Evolutionary conservation across 306 rosid species (phyloP).

Genomic region (Pyrus communis): DNA sequence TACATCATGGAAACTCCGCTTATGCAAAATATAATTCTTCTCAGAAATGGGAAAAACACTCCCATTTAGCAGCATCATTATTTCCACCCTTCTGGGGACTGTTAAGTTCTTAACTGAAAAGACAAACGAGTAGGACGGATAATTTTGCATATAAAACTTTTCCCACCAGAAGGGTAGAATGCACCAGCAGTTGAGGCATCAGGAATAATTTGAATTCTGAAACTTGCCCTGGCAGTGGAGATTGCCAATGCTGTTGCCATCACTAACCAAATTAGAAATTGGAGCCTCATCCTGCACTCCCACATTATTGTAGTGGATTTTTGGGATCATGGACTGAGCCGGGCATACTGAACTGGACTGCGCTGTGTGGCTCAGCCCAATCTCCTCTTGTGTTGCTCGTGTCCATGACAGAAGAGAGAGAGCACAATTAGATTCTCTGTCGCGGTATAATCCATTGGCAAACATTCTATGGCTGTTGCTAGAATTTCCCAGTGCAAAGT

Average conservation of each 20-base stretch:
- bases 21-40: too few relatives aligned
- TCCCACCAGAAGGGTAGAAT: conserved; percentile 9
- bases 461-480: conserved; percentile 21
- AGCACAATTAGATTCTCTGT: conserved; percentile 35
- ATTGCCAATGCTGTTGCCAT: conserved; percentile 10
- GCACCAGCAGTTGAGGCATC: conserved; percentile 30
- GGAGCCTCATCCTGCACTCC: conserved; percentile 23
- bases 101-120: too few relatives aligned
- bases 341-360: conserved; percentile 20
- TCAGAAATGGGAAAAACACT: too few relatives aligned
- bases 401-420: conserved; percentile 69
- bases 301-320: conserved; percentile 8
- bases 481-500: conserved; percentile 9
- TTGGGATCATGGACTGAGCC: conserved; percentile 10
- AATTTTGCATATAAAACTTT: neutral
- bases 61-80: too few relatives aligned
- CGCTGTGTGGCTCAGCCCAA: conserved; percentile 24
- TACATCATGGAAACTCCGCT: too few relatives aligned
- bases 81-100: too few relatives aligned
- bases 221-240: conserved; percentile 15
- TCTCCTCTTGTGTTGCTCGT: conserved; percentile 26
- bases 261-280: conserved; percentile 9
- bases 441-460: conserved; percentile 11
- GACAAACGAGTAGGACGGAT: too few relatives aligned
- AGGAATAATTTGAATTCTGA: conserved; percentile 7